Percentiles rank a stretch among this genome's conserved stretches.
phyloP scores from a whole-genome alignment of 768 basidiomycete species.

The Tulasnella sp. region DNA sequence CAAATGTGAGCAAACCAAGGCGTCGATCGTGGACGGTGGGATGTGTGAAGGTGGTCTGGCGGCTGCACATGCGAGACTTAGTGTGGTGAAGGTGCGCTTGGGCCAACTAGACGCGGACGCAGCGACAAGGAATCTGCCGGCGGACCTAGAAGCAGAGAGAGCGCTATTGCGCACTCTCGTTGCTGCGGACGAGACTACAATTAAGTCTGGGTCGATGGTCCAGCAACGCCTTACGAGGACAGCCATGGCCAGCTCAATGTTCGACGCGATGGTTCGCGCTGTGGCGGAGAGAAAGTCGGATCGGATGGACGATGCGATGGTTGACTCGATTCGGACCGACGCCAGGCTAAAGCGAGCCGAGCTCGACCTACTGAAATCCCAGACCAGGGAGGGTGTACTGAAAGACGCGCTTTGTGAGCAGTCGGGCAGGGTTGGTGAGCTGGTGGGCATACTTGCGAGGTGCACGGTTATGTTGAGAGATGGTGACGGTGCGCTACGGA shows the following conservation, averaged over 20 bases:
- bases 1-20: conserved; percentile 61
- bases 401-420: conserved; percentile 52
- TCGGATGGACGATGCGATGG: conserved; percentile 57
- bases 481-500: conserved; percentile 36
- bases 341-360: conserved; percentile 54
- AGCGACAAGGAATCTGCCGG: conserved; percentile 30
- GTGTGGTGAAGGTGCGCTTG: conserved; percentile 51
- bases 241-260: conserved; percentile 66
- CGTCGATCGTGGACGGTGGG: conserved; percentile 67
- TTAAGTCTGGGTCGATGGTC: conserved; percentile 49
- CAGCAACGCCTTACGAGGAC: conserved; percentile 53
- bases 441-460: conserved; percentile 73
- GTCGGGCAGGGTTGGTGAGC: conserved; percentile 52
- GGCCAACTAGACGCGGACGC: conserved; percentile 34
- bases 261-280: conserved; percentile 78
- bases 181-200: conserved; percentile 55
- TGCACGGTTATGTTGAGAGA: conserved; percentile 66
- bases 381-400: conserved; percentile 55
- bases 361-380: conserved; percentile 57
- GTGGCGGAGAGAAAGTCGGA: conserved; percentile 71
- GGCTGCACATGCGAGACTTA: conserved; percentile 60
- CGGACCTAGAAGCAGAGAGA: conserved; percentile 64
- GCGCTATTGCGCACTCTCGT: conserved; percentile 57
- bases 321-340: conserved; percentile 63
- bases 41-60: conserved; percentile 57